A percentile compares a stretch with the other conserved stretches of the same genome.
These are phyloP conservation scores for Gracilaria caudata DNA, from an alignment of 23 red algal genomes.

Conservation along the genomic window DNA sequence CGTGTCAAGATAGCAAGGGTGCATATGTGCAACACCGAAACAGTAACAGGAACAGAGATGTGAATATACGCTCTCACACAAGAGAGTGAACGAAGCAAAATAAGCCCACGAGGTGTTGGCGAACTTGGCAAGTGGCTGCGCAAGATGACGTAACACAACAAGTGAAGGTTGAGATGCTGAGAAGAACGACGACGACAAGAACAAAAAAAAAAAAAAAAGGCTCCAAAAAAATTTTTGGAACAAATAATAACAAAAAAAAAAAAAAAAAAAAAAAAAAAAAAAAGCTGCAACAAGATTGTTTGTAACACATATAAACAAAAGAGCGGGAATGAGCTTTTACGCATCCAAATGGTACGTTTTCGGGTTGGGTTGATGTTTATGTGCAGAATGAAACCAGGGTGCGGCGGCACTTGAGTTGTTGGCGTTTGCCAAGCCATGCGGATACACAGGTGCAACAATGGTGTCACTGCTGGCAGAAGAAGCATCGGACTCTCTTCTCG, in stretches of 20 bases:
- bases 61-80: not conserved
- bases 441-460: conserved; percentile 65
- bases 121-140: not conserved
- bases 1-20: not conserved
- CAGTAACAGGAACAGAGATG: not conserved
- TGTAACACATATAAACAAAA: not conserved
- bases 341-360: conserved; percentile 18
- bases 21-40: not conserved
- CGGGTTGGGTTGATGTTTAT: conserved; percentile 16
- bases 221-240: not conserved
- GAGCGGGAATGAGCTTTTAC: conserved; percentile 14
- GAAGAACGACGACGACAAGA: not conserved
- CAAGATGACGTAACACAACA: not conserved
- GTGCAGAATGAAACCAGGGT: conserved; percentile 59
- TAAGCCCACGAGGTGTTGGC: not conserved
- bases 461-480: conserved; percentile 70
- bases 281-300: not conserved
- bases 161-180: not conserved
- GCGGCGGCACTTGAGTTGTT: conserved; percentile 49
- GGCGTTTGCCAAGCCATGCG: conserved; percentile 22
- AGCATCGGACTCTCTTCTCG: conserved; percentile 56
- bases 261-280: conserved; percentile 1
- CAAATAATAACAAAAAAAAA: not conserved
- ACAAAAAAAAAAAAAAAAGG: not conserved
- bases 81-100: not conserved